Conservation (phyloP, 495 filamentous ascomycete species). For the Penicillium psychrofluorescens region DNA sequence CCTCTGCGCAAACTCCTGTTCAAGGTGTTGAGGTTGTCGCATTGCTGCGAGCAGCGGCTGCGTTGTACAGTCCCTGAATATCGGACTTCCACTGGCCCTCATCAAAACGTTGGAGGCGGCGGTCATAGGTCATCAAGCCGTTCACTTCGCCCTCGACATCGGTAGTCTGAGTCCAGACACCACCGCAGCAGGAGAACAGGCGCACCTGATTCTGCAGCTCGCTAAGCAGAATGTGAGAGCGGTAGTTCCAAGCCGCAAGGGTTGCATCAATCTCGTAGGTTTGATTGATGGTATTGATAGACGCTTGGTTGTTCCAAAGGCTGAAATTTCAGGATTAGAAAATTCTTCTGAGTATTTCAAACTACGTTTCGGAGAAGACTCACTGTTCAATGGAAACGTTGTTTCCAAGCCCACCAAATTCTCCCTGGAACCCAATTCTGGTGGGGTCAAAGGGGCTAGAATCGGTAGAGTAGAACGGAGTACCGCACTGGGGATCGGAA, state of each 20-base stretch:
- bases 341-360: no score
- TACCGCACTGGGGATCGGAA: slow-evolving; percentile 61
- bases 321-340: no score
- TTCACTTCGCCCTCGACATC: slow-evolving; percentile 71
- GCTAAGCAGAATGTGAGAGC: slow-evolving; percentile 41
- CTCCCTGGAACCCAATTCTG: slow-evolving; percentile 60
- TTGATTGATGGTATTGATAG: slow-evolving; percentile 51
- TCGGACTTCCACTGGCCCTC: slow-evolving; percentile 52
- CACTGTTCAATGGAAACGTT: slow-evolving; percentile 47
- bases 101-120: slow-evolving; percentile 46
- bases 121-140: slow-evolving; percentile 61
- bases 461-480: slow-evolving; percentile 50
- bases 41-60: slow-evolving; percentile 29
- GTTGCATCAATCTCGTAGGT: slow-evolving; percentile 59
- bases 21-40: no score
- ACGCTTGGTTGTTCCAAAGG: slow-evolving; percentile 50
- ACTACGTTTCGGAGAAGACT: no score
- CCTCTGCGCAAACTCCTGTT: no score
- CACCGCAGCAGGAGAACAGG: slow-evolving; percentile 50
- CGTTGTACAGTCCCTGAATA: slow-evolving; percentile 50
- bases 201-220: slow-evolving; percentile 54
- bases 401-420: slow-evolving; percentile 60
- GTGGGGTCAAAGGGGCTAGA: slow-evolving; percentile 50
- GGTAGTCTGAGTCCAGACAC: slow-evolving; percentile 61
- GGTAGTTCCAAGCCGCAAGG: slow-evolving; percentile 57